A percentile compares a stretch with the other conserved stretches of the same genome.
These are phyloP conservation scores for Cyberlindnera mrakii DNA, from an alignment of 805 yeast genomes.

Conservation along the genomic window DNA sequence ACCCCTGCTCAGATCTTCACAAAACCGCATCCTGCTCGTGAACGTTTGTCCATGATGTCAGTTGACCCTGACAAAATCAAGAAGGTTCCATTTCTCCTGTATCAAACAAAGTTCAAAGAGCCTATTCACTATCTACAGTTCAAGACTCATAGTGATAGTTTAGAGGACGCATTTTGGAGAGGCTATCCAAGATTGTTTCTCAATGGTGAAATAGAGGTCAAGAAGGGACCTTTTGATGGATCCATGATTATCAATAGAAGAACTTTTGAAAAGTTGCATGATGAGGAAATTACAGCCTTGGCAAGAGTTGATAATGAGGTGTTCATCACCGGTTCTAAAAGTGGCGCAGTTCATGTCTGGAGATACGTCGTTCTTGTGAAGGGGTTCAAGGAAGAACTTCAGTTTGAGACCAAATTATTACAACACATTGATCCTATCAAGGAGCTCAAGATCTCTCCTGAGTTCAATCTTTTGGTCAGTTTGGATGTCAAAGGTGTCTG, in stretches of 20 bases:
- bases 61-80: constrained; percentile 28
- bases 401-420: constrained; percentile 40
- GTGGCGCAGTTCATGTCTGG: constrained; percentile 61
- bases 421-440: constrained; percentile 50
- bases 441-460: constrained; percentile 42
- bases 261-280: constrained; percentile 27
- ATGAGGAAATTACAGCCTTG: constrained; percentile 24
- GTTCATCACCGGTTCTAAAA: constrained; percentile 36
- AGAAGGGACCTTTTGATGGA: constrained; percentile 17
- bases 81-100: constrained; percentile 32
- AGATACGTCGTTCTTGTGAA: constrained; percentile 18
- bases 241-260: constrained; percentile 21
- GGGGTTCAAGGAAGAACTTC: constrained; percentile 25
- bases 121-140: constrained; percentile 41
- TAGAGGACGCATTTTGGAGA: constrained; percentile 38
- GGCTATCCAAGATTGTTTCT: constrained; percentile 35
- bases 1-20: constrained; percentile 72
- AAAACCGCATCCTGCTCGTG: constrained; percentile 57
- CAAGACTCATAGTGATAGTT: constrained; percentile 31
- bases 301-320: constrained; percentile 20
- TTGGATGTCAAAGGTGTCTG: constrained; percentile 50
- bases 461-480: constrained; percentile 50
- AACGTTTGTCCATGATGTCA: constrained; percentile 31
- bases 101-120: constrained; percentile 35
- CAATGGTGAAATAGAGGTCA: constrained; percentile 22